A percentile compares a stretch with the other conserved stretches of the same genome.
phyloP scores from a whole-genome alignment of 2,329 filamentous ascomycete genomes.

The Xylariaceae sp. region DNA sequence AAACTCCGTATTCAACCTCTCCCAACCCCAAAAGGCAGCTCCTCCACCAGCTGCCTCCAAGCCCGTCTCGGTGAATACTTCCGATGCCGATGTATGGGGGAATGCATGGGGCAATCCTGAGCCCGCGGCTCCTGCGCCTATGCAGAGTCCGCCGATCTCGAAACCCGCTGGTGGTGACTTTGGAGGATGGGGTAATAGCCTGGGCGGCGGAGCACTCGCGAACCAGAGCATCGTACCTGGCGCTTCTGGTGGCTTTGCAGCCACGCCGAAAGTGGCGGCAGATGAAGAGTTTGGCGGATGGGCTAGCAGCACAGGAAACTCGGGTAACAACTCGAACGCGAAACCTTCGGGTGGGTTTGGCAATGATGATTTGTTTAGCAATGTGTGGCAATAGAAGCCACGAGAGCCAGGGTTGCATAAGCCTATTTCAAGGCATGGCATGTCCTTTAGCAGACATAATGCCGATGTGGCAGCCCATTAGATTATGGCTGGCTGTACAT shows the following conservation, averaged over 20 bases:
- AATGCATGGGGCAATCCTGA: conserved; percentile 77
- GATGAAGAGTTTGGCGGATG: conserved; percentile 97
- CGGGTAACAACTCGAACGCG: conserved; percentile 38
- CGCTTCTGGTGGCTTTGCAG: conserved; percentile 61
- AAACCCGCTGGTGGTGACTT: conserved; percentile 56
- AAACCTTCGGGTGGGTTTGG: conserved; percentile 59
- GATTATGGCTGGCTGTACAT: conserved; percentile 3
- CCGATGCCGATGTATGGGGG: conserved; percentile 74
- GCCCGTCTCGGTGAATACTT: conserved; percentile 37
- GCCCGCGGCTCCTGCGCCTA: conserved; percentile 40
- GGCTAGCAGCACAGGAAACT: conserved; percentile 63
- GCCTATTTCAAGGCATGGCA: no score
- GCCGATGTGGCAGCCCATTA: no score
- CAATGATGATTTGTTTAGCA: conserved; percentile 87
- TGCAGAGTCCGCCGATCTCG: conserved; percentile 56
- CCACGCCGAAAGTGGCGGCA: conserved; percentile 67
- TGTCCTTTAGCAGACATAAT: no score
- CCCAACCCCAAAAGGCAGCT: conserved; percentile 48
- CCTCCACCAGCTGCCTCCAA: conserved; percentile 40
- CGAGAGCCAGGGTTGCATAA: no score
- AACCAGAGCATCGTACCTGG: conserved; percentile 59
- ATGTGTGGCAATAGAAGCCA: conserved; percentile 74
- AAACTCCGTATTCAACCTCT: conserved; percentile 80
- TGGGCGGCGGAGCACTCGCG: conserved; percentile 43
- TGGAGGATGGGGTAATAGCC: conserved; percentile 48